Conservation (phyloP, 2,329 filamentous ascomycete genomes). For the Elsinoe fawcettii region DNA sequence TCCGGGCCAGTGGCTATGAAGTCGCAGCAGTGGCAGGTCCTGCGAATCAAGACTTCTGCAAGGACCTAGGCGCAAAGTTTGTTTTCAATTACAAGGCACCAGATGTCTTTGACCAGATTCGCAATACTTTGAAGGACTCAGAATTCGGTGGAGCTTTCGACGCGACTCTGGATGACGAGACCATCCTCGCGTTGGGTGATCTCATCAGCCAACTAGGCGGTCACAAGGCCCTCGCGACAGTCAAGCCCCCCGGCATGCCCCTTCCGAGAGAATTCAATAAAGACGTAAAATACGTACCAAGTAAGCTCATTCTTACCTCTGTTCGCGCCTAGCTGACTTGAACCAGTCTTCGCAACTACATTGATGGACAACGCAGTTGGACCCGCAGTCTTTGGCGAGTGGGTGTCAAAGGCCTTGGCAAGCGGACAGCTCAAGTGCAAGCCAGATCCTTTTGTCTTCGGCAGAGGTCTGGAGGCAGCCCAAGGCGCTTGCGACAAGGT, state of each 20-base stretch:
- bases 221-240: not conserved
- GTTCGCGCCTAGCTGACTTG: not conserved
- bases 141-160: conserved; percentile 19
- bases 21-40: conserved; percentile 39
- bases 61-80: conserved; percentile 37
- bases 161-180: not conserved
- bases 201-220: not conserved
- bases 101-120: conserved; percentile 27
- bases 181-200: not conserved
- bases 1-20: conserved; percentile 37
- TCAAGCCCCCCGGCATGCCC: not conserved
- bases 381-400: conserved; percentile 3
- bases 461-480: conserved; percentile 21
- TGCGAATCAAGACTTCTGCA: conserved; percentile 39
- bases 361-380: conserved; percentile 13
- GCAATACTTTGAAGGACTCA: conserved; percentile 17
- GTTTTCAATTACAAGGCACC: conserved; percentile 40
- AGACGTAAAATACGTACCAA: not conserved
- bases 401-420: conserved; percentile 30
- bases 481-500: conserved; percentile 20
- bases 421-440: conserved; percentile 27
- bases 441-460: conserved; percentile 22
- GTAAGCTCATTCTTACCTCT: not conserved
- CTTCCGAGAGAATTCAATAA: not conserved
- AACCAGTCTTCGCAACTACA: conserved; percentile 3